These are phyloP conservation scores for Fennellomyces sp. DNA, from an alignment of 371 early-diverging fungal genomes.

Conservation along the genomic window DNA sequence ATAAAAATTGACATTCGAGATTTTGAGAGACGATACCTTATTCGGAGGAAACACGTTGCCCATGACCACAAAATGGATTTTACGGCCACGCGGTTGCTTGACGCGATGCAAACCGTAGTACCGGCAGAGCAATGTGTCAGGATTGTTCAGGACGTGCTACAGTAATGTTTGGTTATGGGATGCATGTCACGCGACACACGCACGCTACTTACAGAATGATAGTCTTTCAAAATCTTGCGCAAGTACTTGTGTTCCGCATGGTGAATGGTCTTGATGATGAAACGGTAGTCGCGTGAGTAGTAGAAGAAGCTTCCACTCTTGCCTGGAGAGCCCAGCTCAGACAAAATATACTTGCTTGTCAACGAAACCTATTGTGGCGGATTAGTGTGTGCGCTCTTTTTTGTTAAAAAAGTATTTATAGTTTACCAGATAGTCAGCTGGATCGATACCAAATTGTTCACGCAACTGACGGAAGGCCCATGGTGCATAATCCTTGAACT, in stretches of 20 bases:
- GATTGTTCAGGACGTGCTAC: conserved; percentile 88
- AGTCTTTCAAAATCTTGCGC: conserved; percentile 83
- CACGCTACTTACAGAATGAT: conserved; percentile 70
- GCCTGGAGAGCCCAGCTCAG: conserved; percentile 95
- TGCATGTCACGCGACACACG: not conserved
- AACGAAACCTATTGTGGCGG: conserved; percentile 72
- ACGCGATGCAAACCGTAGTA: conserved; percentile 97
- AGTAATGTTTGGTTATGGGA: not conserved
- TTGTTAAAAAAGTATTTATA: not conserved
- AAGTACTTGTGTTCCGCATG: conserved; percentile 94
- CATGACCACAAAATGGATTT: conserved; percentile 99
- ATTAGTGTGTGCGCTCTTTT: not conserved
- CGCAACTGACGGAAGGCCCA: conserved; percentile 94
- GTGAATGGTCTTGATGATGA: conserved; percentile 98
- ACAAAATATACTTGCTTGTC: conserved; percentile 95
- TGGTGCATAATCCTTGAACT: conserved; percentile 98
- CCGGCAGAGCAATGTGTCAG: conserved; percentile 91
- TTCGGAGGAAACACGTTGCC: conserved; percentile 96
- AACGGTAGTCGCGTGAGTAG: conserved; percentile 95
- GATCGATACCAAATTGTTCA: conserved; percentile 86
- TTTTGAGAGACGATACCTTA: conserved; percentile 38
- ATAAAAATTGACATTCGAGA: conserved; percentile 1
- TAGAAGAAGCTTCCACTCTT: conserved; percentile 98
- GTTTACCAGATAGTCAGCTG: conserved; percentile 91
- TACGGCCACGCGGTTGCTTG: conserved; percentile 88